Evolutionary conservation across 345 rosid genomes (phyloP).

Genomic region (Murraya koenigii): DNA sequence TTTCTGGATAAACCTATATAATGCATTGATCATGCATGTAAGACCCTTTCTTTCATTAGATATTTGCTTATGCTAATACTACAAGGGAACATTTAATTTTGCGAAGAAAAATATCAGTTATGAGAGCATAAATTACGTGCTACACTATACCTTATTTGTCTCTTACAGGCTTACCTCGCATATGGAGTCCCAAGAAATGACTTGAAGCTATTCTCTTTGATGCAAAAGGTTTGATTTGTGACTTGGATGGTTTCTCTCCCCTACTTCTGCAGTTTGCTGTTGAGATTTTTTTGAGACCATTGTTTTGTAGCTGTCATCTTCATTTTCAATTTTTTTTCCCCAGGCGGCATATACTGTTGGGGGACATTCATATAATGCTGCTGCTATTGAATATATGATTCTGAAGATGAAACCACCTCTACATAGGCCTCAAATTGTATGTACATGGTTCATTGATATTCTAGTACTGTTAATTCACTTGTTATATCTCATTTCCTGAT

Average conservation of each 20-base stretch:
- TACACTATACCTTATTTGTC: constrained; percentile 12
- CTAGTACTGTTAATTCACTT: neutral
- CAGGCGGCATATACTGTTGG: constrained; percentile 97
- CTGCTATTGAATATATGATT: constrained; percentile 66
- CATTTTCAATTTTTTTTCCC: neutral
- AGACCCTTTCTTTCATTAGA: constrained; percentile 19
- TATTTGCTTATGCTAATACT: neutral
- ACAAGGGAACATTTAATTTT: neutral
- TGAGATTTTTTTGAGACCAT: constrained; percentile 4
- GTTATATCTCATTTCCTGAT: neutral
- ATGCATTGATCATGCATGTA: constrained; percentile 97
- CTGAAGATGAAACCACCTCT: constrained; percentile 87
- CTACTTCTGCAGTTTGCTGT: constrained; percentile 1
- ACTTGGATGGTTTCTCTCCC: constrained; percentile 15
- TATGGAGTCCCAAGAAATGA: constrained; percentile 96
- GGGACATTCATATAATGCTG: constrained; percentile 84
- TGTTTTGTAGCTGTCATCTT: neutral
- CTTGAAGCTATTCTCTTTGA: constrained; percentile 84
- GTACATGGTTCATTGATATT: constrained; percentile 2
- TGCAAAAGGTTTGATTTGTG: constrained; percentile 77
- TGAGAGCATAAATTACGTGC: neutral
- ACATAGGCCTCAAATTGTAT: constrained; percentile 84
- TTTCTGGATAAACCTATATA: constrained; percentile 94
- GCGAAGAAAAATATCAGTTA: neutral
- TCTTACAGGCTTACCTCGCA: constrained; percentile 81